These are phyloP conservation scores for Pyrenophora seminiperda DNA, from an alignment of 2,329 filamentous ascomycete species.

Conservation along the genomic window DNA sequence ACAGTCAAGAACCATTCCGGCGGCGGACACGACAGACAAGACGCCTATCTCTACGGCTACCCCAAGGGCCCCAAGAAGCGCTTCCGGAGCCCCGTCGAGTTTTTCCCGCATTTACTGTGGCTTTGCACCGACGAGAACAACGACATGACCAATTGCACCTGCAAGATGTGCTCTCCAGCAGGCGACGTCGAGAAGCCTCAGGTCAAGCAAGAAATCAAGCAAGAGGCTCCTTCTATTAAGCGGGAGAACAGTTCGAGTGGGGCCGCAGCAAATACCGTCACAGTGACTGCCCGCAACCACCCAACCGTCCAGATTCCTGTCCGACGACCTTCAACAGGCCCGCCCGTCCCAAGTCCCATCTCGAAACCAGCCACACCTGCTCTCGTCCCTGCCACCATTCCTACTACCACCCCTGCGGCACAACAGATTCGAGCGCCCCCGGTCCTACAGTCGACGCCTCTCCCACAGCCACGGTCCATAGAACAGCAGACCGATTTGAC, in stretches of 20 bases:
- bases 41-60: conserved; percentile 66
- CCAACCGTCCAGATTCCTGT: conserved; percentile 36
- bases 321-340: conserved; percentile 26
- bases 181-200: conserved; percentile 48
- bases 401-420: conserved; percentile 10
- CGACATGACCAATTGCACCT: conserved; percentile 61
- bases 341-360: conserved; percentile 30
- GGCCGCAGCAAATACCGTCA: conserved; percentile 2
- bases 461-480: conserved; percentile 47
- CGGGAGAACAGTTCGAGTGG: conserved; percentile 30
- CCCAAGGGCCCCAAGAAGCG: conserved; percentile 62
- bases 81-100: conserved; percentile 63
- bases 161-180: conserved; percentile 61
- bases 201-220: conserved; percentile 29
- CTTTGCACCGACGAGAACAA: conserved; percentile 59
- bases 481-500: conserved; percentile 59
- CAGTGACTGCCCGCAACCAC: conserved; percentile 22
- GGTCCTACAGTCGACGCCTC: conserved; percentile 42
- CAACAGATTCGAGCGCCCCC: conserved; percentile 32
- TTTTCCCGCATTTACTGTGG: conserved; percentile 65
- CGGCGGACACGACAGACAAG: conserved; percentile 60
- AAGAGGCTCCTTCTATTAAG: conserved; percentile 32
- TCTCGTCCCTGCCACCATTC: conserved; percentile 2
- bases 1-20: conserved; percentile 56
- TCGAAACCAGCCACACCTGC: conserved; percentile 21